phyloP scores from a whole-genome alignment of 2,329 filamentous ascomycete species.

The Colletotrichum sp. region DNA sequence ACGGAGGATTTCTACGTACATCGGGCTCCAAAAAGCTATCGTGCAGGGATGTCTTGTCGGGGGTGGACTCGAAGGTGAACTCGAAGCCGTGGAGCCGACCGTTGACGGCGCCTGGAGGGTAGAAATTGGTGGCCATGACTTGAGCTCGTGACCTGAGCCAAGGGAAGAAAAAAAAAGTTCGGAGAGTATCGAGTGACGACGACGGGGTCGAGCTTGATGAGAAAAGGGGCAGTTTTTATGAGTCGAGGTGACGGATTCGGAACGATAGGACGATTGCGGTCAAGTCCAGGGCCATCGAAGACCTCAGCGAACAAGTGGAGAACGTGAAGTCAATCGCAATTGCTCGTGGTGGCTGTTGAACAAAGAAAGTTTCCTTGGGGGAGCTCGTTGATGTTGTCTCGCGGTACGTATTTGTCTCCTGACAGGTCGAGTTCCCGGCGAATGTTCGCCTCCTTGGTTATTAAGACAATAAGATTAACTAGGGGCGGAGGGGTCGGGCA shows the following conservation, averaged over 20 bases:
- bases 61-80: slow-evolving; percentile 22
- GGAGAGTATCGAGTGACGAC: background rate
- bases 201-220: background rate
- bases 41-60: slow-evolving; percentile 22
- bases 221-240: background rate
- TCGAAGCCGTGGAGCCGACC: slow-evolving; percentile 17
- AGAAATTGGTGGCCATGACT: slow-evolving; percentile 6
- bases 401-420: background rate
- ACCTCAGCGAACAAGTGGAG: slow-evolving; percentile 8
- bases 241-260: background rate
- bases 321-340: background rate
- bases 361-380: background rate
- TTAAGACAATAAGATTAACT: background rate
- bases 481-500: background rate
- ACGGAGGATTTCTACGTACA: background rate
- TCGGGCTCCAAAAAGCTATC: slow-evolving; percentile 20
- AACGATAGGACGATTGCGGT: slow-evolving; percentile 4
- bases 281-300: background rate
- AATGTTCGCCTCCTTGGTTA: background rate
- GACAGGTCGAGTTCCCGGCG: background rate
- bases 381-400: background rate
- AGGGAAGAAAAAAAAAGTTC: background rate
- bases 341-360: background rate
- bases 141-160: background rate
- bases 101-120: slow-evolving; percentile 5